Percentiles rank a stretch among this genome's conserved stretches.
Conservation (phyloP, 805 yeast genomes). For the Sugiyamaella boreocaroliniensis region DNA sequence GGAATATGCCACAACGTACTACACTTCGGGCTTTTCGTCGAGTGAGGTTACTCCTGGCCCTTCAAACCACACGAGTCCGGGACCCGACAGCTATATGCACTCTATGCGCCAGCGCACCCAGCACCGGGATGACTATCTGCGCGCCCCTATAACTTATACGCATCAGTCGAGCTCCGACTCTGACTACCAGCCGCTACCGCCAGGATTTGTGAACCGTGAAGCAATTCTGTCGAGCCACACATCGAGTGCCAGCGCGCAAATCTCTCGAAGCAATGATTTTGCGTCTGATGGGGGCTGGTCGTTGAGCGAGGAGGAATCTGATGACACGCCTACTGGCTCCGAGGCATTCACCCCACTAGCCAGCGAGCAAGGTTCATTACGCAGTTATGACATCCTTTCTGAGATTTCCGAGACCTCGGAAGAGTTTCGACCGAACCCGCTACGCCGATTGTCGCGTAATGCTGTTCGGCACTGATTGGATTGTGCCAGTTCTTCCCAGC, state of each 20-base stretch:
- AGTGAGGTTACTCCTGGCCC: background rate
- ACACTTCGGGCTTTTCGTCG: conserved; percentile 15
- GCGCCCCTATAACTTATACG: too few relatives aligned
- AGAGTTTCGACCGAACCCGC: background rate
- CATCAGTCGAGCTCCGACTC: background rate
- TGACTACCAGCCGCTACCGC: background rate
- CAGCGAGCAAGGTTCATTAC: background rate
- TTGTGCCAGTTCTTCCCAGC: too few relatives aligned
- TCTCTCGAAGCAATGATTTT: background rate
- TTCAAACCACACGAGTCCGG: background rate
- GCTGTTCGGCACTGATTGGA: too few relatives aligned
- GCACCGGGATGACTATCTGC: too few relatives aligned
- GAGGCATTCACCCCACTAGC: background rate
- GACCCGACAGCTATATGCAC: background rate
- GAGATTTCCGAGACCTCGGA: background rate
- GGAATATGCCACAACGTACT: conserved; percentile 8
- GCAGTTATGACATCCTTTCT: background rate
- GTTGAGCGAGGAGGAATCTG: background rate
- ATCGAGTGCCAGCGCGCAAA: background rate
- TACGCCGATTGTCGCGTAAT: too few relatives aligned
- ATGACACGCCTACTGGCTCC: background rate
- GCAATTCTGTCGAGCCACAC: background rate
- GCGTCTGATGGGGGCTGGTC: background rate
- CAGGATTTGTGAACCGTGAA: background rate
- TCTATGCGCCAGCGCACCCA: too few relatives aligned